Evolutionary conservation across 2,329 filamentous ascomycete genomes (phyloP).

Genomic region (Colletotrichum tofieldiae): DNA sequence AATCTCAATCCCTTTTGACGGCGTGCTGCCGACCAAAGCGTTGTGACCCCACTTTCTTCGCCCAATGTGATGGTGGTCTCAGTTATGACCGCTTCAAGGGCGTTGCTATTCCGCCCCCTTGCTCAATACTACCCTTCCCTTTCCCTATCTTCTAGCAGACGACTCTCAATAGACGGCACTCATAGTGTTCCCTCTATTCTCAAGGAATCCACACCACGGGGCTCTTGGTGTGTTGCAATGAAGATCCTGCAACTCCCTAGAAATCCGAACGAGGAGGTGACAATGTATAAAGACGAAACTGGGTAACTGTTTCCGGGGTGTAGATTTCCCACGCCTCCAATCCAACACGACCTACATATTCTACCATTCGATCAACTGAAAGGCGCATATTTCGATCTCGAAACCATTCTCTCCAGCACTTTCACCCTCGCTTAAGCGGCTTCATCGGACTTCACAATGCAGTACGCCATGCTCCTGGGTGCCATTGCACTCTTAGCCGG

Average conservation of each 20-base stretch:
- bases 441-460: slow-evolving; percentile 17
- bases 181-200: slow-evolving; percentile 35
- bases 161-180: slow-evolving; percentile 2
- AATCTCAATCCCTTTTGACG: not conserved
- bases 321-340: not conserved
- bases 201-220: not conserved
- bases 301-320: not conserved
- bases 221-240: not conserved
- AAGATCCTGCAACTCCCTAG: slow-evolving; percentile 5
- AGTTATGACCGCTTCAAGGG: slow-evolving; percentile 11
- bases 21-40: not conserved
- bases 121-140: slow-evolving; percentile 15
- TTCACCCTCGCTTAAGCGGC: not conserved
- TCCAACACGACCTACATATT: not conserved
- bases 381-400: not conserved
- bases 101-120: slow-evolving; percentile 18
- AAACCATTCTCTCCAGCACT: not conserved
- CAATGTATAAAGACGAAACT: slow-evolving; percentile 19
- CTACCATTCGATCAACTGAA: not conserved
- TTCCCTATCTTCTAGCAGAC: not conserved
- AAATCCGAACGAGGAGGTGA: not conserved
- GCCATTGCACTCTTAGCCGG: slow-evolving; percentile 3
- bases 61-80: slow-evolving; percentile 24
- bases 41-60: not conserved
- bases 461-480: slow-evolving; percentile 9